Conservation (phyloP, 495 filamentous ascomycete genomes). For the Hypoxylon fragiforme region DNA sequence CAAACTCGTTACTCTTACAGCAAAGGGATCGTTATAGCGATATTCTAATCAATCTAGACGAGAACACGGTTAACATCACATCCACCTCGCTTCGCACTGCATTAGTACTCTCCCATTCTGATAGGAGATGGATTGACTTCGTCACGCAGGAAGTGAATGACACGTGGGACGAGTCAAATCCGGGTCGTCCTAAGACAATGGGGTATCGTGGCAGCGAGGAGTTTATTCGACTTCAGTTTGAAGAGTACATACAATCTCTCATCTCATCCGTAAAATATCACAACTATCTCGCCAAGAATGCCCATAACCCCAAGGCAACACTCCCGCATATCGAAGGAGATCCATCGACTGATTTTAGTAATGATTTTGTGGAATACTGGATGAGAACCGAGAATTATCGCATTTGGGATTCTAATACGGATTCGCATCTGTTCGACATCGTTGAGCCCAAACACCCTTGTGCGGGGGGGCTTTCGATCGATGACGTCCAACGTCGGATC, state of each 20-base stretch:
- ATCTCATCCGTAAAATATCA: constrained; percentile 89
- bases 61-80: constrained; percentile 80
- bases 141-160: constrained; percentile 91
- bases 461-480: constrained; percentile 91
- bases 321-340: constrained; percentile 78
- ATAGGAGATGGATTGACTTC: constrained; percentile 95
- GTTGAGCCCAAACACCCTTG: constrained; percentile 91
- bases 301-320: constrained; percentile 59
- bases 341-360: constrained; percentile 77
- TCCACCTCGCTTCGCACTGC: constrained; percentile 77
- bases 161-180: constrained; percentile 93
- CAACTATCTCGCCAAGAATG: constrained; percentile 67
- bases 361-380: constrained; percentile 80
- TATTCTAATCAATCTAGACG: constrained; percentile 94
- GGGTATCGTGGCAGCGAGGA: constrained; percentile 97
- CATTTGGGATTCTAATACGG: constrained; percentile 72
- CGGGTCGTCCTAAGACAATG: constrained; percentile 84
- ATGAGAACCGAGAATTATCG: constrained; percentile 83
- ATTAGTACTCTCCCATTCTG: constrained; percentile 78
- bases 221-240: constrained; percentile 96
- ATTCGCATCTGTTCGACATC: constrained; percentile 90
- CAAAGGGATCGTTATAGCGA: constrained; percentile 98
- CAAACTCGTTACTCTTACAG: constrained; percentile 89
- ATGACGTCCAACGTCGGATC: constrained; percentile 89
- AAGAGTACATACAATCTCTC: constrained; percentile 92